Evolutionary conservation across 805 yeast genomes (phyloP), one percentile per base, ranked within the genome.

Genomic region (Sugiyamaella mastotermitis): DNA sequence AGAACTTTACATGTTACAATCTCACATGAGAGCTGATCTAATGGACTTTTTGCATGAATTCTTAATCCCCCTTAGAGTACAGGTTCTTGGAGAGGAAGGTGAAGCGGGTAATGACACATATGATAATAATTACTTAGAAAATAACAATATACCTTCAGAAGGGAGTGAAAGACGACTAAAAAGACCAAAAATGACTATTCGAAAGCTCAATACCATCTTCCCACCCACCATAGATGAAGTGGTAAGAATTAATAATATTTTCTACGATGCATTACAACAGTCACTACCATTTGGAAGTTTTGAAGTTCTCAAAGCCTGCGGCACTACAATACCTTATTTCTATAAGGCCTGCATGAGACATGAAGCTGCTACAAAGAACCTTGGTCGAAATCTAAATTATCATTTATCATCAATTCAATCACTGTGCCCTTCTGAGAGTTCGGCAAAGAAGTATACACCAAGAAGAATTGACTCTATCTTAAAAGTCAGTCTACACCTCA

Each of bases 221-320:
- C 97, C 97, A 2, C 97, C 97, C 1, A 90, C 97, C 0, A 82
- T 90, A 14, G 97, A 90, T 60, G 97, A 90, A 62, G 79, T 90
- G 13, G 83, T 94, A 8, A 70, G 97, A 52, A 80, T 90, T 27
- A 88, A 88, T 55, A 84, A 95, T 54, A 78, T 90, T 3, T 76
- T 85, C 42, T 72, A 83, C 45, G 94, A 83, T 48, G 76, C 92
- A 16, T 61, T 90, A 39, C 74, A 75, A 41, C 59, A 71, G 11
- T 90, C 97, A 0, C 52, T 65, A 2, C 75, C 79, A 0, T 75
- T 59, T 53, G 96, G 96, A 2, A 73, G 81, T 35, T 69, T 72
- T 36, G 97, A 90, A 58, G 68, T 85, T 3, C 59, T 90, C 42
- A 79, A 75, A 45, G 95, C 90, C 0, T 74, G 94, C 53, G 92